Conservation (phyloP, 768 basidiomycete species). For the Russula sp. region DNA sequence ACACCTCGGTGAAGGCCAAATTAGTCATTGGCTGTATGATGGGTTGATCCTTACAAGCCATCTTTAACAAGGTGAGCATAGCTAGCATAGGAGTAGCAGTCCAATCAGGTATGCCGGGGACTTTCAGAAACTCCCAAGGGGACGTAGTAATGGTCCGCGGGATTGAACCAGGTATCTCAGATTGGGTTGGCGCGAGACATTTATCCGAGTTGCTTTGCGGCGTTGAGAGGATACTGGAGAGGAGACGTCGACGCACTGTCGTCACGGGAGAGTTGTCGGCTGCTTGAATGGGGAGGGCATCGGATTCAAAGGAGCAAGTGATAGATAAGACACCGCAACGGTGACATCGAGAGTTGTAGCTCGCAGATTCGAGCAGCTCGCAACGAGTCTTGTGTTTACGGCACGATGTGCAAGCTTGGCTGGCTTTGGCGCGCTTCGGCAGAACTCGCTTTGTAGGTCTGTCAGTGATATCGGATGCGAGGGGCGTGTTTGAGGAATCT, state of each 20-base stretch:
- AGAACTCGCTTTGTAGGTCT: neutral
- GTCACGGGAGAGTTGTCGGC: slow-evolving; percentile 22
- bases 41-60: slow-evolving; percentile 23
- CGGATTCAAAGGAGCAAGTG: slow-evolving; percentile 40
- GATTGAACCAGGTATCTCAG: neutral
- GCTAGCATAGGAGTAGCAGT: slow-evolving; percentile 40
- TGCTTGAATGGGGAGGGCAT: slow-evolving; percentile 21
- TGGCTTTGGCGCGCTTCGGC: slow-evolving; percentile 18
- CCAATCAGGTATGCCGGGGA: slow-evolving; percentile 37
- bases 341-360: slow-evolving; percentile 34
- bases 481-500: neutral
- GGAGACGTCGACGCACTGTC: neutral
- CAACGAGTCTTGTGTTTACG: slow-evolving; percentile 44
- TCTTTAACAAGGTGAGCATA: slow-evolving; percentile 35
- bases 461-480: neutral
- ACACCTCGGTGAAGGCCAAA: slow-evolving; percentile 10
- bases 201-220: neutral
- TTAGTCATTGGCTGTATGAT: slow-evolving; percentile 23
- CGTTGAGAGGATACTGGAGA: neutral
- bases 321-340: slow-evolving; percentile 43
- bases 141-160: slow-evolving; percentile 15
- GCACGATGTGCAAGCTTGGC: slow-evolving; percentile 37
- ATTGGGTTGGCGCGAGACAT: slow-evolving; percentile 14
- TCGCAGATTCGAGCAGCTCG: slow-evolving; percentile 39
- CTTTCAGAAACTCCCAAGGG: slow-evolving; percentile 35